Conservation (phyloP, 163 green algal species). For the Volvox carteri region DNA sequence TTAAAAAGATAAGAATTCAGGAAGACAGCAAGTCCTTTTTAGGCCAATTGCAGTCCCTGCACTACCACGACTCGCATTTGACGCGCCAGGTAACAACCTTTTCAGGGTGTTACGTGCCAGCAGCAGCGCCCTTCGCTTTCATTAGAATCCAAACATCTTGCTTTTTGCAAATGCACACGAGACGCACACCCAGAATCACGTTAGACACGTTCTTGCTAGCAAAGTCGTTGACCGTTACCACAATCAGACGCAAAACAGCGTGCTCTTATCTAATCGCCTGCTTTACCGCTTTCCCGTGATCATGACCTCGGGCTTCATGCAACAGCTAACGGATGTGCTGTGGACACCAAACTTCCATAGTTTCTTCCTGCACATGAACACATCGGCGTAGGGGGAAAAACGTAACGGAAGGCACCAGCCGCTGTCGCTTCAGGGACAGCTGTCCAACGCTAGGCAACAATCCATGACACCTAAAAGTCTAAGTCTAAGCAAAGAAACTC, state of each 20-base stretch:
- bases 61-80: too few species aligned
- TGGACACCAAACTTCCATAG: conserved; percentile 46
- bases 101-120: background rate
- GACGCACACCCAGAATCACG: too few species aligned
- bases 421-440: too few species aligned
- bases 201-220: too few species aligned
- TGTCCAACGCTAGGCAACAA: too few species aligned
- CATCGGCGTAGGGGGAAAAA: too few species aligned
- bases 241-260: too few species aligned
- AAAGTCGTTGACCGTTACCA: background rate
- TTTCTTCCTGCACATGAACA: conserved; percentile 14
- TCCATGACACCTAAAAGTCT: too few species aligned
- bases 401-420: too few species aligned
- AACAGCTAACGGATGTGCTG: conserved; percentile 15
- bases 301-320: background rate
- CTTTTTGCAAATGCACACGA: too few species aligned
- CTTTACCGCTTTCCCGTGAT: background rate
- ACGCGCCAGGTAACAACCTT: background rate
- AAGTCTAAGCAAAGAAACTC: too few species aligned
- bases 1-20: background rate
- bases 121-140: background rate
- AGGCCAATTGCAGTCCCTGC: background rate
- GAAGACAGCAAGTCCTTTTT: background rate
- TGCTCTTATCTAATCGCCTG: too few species aligned
- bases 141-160: background rate